Evolutionary conservation across 164 flowering plant species (phyloP), one percentile per base, ranked within the genome.

Genomic region (Houttuynia cordata): DNA sequence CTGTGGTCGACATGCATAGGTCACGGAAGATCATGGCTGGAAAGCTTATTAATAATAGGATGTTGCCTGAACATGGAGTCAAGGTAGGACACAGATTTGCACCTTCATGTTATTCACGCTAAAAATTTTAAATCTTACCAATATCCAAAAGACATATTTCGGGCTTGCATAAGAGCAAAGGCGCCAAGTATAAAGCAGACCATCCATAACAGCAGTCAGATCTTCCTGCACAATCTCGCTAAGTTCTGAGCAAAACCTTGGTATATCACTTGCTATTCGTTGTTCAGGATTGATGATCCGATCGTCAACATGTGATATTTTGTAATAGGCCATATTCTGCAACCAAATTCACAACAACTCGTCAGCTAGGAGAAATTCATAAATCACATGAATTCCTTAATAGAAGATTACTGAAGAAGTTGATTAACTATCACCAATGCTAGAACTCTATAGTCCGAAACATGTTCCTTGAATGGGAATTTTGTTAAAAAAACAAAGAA

Each of bases 131-230:
- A 45, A 30, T 68, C 52, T 61, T 85, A 94, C 99, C 96, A 94
- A 67, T 70, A 94, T 91, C 97, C 99, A 94, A 8, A 91, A 68
- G 56, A 94, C 67, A 76, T 94, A 94, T 79, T 91, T 94, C 22
- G 97, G 97, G 75, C 99, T 94, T 1, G 99, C 93, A 75, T 94
- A 94, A 52, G 99, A 91, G 73, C 99, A 94, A 24, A 94, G 75
- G 37, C 99, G 96, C 97, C 97, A 94, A 37, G 97, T 83, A 71
- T 94, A 94, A n/a, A 91, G 88, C 51, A 91, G 37, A 55, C 87
- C 96, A 79, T 94, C 99, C 25, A 90, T 73, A 53, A 91, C 86
- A 49, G 97, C 99, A 37, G 71, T 75, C 49, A 91, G 79, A 78
- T 94, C 99, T 58, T 94, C 99, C 68, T 85, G 96, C 53, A 94